Conservation (phyloP, 2,329 filamentous ascomycete genomes). For the Penicillium frequentans region DNA sequence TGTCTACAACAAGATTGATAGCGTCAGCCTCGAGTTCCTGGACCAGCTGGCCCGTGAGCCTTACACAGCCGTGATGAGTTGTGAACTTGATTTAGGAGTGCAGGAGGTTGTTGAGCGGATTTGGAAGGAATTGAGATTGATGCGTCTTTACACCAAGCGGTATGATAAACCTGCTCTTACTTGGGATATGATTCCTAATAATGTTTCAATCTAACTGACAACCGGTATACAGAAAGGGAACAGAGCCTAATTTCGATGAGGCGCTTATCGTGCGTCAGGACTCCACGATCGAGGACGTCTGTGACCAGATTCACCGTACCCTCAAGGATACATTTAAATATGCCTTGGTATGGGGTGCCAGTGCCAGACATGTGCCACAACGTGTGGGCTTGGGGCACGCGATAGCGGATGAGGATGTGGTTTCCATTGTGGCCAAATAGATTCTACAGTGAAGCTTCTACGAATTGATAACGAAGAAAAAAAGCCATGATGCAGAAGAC, state of each 20-base stretch:
- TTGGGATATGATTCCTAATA: neutral
- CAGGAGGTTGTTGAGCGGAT: constrained; percentile 91
- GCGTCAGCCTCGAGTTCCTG: constrained; percentile 87
- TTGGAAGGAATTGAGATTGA: constrained; percentile 88
- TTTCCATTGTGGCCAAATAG: constrained; percentile 61
- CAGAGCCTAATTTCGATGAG: constrained; percentile 85
- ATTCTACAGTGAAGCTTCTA: neutral
- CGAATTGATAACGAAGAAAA: neutral
- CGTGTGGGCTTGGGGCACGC: constrained; percentile 81
- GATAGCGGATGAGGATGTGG: constrained; percentile 70
- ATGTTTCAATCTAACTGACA: neutral
- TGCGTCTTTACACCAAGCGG: constrained; percentile 91
- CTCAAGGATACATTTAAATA: constrained; percentile 99
- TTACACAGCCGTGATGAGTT: constrained; percentile 94
- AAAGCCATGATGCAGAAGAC: neutral
- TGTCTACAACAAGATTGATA: constrained; percentile 99
- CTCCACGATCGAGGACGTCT: constrained; percentile 93
- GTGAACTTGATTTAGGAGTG: constrained; percentile 91
- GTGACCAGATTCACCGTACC: constrained; percentile 88
- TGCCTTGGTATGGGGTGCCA: constrained; percentile 95
- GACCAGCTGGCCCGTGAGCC: constrained; percentile 90
- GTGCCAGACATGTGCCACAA: constrained; percentile 91
- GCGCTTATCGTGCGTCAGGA: constrained; percentile 88
- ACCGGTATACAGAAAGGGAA: constrained; percentile 65
- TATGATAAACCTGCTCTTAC: constrained; percentile 21